Percentiles rank a stretch among this genome's conserved stretches.
Evolutionary conservation across 2,329 filamentous ascomycete genomes (phyloP).

Genomic region (Colletotrichum sp.): DNA sequence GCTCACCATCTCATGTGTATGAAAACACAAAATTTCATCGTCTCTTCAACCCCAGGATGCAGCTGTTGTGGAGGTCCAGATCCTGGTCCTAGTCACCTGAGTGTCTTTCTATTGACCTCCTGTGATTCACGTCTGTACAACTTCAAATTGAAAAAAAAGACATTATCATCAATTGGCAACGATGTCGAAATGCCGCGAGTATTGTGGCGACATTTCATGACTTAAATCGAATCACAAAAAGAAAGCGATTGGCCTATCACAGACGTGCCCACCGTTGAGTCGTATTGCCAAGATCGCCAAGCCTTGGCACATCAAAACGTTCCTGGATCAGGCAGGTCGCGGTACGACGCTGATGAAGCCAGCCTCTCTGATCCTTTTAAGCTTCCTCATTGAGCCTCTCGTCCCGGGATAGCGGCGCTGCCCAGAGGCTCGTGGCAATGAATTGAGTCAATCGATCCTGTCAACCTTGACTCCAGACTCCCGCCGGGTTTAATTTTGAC

Average conservation of each 20-base stretch:
- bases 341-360: not conserved
- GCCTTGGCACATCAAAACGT: not conserved
- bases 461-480: not conserved
- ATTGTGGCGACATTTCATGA: not conserved
- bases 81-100: too few relatives aligned
- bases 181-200: not conserved
- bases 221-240: not conserved
- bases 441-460: not conserved
- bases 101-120: not conserved
- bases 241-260: not conserved
- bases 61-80: too few relatives aligned
- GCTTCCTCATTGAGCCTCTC: slow-evolving; percentile 8
- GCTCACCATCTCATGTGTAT: too few relatives aligned
- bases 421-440: not conserved
- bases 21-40: too few relatives aligned
- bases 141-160: not conserved
- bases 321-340: slow-evolving; percentile 12
- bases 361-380: not conserved
- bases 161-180: not conserved
- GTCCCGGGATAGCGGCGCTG: not conserved
- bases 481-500: not conserved
- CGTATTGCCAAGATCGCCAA: not conserved
- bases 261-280: not conserved
- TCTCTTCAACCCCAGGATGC: too few relatives aligned
- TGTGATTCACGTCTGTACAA: not conserved